Base-by-base conservation (phyloP, 805 yeast genomes). In the Lachancea mirantina region DNA sequence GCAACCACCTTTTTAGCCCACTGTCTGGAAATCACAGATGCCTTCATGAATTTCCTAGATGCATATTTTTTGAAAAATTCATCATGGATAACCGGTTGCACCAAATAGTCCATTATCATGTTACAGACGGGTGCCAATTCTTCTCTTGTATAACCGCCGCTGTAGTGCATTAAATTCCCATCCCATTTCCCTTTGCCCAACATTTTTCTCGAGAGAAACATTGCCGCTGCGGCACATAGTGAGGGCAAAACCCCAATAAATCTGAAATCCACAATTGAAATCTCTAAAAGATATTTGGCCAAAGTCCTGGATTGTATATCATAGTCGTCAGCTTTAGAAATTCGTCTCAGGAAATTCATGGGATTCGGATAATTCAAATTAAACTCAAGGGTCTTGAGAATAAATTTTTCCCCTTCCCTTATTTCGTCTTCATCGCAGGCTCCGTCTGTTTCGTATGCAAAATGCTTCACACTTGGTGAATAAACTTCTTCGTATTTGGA, bases 1-100 rank as follows among this genome's bases (percentile, higher is more conserved):
- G 54, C 53, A 26, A 64, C 58, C 8, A 65, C 56, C 34, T 75
- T 71, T 52, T 78, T 75, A 15, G 88, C 92, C 92, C 92, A 82
- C 55, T 80, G 82, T 54, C 89, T 72, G 41, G 92, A 79, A 36
- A 80, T 66, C 13, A 81, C 72, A 36, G 85, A 76, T 17, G 87
- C 92, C 59, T 84, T 84, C 80, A 92, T 74, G 54, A 79, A 87
- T 56, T 83, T 80, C 54, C 85, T 76, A 19, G 92, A 75, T 29
- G 95, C 89, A 55, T 92, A 92, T 62, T 92, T 92, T 54, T 82
- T 84, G 66, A 85, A 87, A 52, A 89, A 85, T 56, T 85, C 95
- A 52, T 84, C 95, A 61, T 88, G 95, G 38, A 76, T 78, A 32
- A 87, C 83, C 8, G 95, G 95, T 28, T 79, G 70, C 26, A 77